Conservation (phyloP, 768 basidiomycete species). For the Termitomyces sp. region DNA sequence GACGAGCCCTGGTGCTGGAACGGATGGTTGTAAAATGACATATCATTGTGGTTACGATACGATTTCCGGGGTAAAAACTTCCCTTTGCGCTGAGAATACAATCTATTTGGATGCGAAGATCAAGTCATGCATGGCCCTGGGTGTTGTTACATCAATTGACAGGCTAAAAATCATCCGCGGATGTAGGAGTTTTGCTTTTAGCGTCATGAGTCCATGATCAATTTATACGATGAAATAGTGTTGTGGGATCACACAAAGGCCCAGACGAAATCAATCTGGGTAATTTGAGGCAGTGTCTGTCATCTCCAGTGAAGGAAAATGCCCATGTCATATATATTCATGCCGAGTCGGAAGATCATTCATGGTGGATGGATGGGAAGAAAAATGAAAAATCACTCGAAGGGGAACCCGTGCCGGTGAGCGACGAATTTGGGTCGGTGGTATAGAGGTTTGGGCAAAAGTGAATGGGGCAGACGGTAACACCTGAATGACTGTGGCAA, state of each 20-base stretch:
- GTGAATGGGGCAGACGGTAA: neutral
- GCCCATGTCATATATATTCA: neutral
- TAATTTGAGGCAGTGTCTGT: neutral
- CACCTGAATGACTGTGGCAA: neutral
- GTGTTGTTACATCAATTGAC: neutral
- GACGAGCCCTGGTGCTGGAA: neutral
- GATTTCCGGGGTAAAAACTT: neutral
- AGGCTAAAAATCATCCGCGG: neutral
- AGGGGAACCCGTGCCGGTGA: neutral
- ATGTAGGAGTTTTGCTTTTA: neutral
- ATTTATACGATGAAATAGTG: neutral
- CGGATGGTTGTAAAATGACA: neutral
- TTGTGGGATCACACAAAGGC: neutral
- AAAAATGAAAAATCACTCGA: neutral
- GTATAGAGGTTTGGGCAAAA: neutral
- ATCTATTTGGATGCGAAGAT: neutral
- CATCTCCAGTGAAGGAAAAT: neutral
- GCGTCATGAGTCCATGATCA: neutral
- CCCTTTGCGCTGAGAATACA: too few relatives aligned
- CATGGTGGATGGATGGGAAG: neutral
- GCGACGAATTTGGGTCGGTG: neutral
- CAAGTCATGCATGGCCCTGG: neutral
- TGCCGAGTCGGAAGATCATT: conserved; percentile 1
- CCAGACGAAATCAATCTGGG: neutral
- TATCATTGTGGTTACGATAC: neutral